Percentiles rank a stretch among this genome's conserved stretches.
Evolutionary conservation across 1,139 yeast genomes (phyloP).

Genomic region (Saccharomyces pastorianus): DNA sequence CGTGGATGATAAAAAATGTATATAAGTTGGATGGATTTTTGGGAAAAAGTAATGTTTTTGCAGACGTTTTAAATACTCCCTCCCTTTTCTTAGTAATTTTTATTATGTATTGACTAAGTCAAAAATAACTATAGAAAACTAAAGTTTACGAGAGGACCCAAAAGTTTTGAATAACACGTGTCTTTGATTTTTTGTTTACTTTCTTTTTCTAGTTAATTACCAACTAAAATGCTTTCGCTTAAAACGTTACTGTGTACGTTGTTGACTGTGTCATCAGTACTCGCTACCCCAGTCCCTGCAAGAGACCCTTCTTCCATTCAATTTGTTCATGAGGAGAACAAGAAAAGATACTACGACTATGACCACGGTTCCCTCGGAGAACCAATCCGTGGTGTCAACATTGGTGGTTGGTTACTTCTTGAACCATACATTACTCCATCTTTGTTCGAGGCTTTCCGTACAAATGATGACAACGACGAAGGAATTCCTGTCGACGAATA

Average conservation of each 20-base stretch:
- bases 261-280: slow-evolving; percentile 4
- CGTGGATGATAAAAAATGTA: neutral
- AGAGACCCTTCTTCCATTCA: slow-evolving; percentile 16
- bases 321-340: slow-evolving; percentile 15
- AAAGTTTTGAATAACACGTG: neutral
- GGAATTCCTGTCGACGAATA: slow-evolving; percentile 80
- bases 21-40: neutral
- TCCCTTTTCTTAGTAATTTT: neutral
- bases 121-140: neutral
- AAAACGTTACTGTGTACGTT: neutral
- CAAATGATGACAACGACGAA: slow-evolving; percentile 23
- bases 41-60: neutral
- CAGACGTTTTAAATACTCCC: neutral
- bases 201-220: neutral
- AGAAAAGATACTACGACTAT: slow-evolving; percentile 24
- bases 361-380: slow-evolving; percentile 12
- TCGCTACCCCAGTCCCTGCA: slow-evolving; percentile 17
- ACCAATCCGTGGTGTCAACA: slow-evolving; percentile 63
- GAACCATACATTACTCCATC: slow-evolving; percentile 87
- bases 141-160: neutral
- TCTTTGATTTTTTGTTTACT: neutral
- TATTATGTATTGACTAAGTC: neutral
- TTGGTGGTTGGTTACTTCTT: slow-evolving; percentile 89
- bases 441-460: slow-evolving; percentile 46
- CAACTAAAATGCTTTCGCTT: neutral